These are phyloP conservation scores for Ruellia speciosa DNA, from an alignment of 305 asterid genomes.

Conservation along the genomic window DNA sequence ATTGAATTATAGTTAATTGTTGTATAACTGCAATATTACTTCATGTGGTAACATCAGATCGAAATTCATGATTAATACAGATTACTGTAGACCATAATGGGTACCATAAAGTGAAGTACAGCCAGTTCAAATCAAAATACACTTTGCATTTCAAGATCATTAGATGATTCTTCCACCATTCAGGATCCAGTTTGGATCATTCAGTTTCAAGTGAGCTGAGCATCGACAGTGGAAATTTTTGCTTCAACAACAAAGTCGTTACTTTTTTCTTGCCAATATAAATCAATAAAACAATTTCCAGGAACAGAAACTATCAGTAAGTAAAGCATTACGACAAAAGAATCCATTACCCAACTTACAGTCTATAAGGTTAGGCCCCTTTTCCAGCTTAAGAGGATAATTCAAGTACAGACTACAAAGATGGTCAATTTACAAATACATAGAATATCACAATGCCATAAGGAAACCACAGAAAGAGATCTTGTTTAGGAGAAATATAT, in stretches of 20 bases:
- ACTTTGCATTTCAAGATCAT: background rate
- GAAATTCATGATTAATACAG: background rate
- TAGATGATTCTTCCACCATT: background rate
- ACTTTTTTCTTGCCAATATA: no score
- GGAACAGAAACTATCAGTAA: no score
- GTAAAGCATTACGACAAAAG: no score
- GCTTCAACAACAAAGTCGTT: background rate
- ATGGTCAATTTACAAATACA: no score
- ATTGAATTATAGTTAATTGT: slow-evolving; percentile 21
- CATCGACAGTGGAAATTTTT: slow-evolving; percentile 7
- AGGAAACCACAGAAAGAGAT: background rate
- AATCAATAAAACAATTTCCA: no score
- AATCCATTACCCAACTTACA: no score
- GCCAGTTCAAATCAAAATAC: background rate
- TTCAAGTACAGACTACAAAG: background rate
- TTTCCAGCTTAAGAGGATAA: background rate
- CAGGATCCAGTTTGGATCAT: background rate
- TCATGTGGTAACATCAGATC: background rate
- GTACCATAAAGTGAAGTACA: slow-evolving; percentile 4
- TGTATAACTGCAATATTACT: slow-evolving; percentile 13
- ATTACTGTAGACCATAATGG: slow-evolving; percentile 10
- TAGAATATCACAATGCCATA: background rate
- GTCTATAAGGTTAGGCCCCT: background rate
- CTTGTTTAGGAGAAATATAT: background rate
- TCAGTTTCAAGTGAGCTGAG: slow-evolving; percentile 3